Conservation (phyloP, 495 filamentous ascomycete genomes). For the Lindgomyces ingoldianus region DNA sequence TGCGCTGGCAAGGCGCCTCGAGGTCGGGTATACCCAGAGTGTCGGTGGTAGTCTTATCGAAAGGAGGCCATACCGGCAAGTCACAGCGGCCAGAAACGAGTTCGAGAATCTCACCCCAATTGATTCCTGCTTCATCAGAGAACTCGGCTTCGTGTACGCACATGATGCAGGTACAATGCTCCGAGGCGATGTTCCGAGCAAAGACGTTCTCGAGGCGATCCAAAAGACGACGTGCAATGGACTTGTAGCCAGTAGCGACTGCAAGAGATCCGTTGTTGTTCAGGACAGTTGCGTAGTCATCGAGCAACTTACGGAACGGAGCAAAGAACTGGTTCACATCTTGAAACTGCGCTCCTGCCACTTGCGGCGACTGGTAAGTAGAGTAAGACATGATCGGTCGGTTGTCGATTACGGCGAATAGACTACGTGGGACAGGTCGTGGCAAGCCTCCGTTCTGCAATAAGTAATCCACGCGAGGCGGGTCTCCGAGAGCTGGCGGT, state of each 20-base stretch:
- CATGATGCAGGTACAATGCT: conserved; percentile 77
- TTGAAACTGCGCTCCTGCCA: conserved; percentile 29
- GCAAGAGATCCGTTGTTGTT: conserved; percentile 82
- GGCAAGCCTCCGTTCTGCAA: conserved; percentile 80
- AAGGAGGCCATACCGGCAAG: conserved; percentile 84
- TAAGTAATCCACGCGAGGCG: conserved; percentile 84
- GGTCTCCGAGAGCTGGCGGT: conserved; percentile 77
- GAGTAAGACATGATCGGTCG: conserved; percentile 43
- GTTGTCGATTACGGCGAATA: conserved; percentile 55
- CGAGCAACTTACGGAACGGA: conserved; percentile 75
- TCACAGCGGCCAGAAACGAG: conserved; percentile 83
- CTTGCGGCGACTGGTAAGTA: conserved; percentile 50
- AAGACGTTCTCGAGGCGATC: conserved; percentile 94
- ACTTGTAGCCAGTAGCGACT: conserved; percentile 93
- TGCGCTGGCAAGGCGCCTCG: conserved; percentile 70
- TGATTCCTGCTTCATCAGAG: conserved; percentile 65
- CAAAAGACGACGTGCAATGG: conserved; percentile 87
- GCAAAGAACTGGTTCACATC: conserved; percentile 71
- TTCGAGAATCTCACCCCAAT: conserved; percentile 96
- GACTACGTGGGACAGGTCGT: conserved; percentile 62
- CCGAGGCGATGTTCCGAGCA: conserved; percentile 80
- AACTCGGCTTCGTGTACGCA: conserved; percentile 55
- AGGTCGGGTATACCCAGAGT: conserved; percentile 57
- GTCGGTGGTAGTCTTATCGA: conserved; percentile 49
- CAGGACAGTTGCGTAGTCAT: conserved; percentile 82